Evolutionary conservation across 2,329 filamentous ascomycete genomes (phyloP), one percentile per base, ranked within the genome.

Genomic region (Calonectria naviculata): DNA sequence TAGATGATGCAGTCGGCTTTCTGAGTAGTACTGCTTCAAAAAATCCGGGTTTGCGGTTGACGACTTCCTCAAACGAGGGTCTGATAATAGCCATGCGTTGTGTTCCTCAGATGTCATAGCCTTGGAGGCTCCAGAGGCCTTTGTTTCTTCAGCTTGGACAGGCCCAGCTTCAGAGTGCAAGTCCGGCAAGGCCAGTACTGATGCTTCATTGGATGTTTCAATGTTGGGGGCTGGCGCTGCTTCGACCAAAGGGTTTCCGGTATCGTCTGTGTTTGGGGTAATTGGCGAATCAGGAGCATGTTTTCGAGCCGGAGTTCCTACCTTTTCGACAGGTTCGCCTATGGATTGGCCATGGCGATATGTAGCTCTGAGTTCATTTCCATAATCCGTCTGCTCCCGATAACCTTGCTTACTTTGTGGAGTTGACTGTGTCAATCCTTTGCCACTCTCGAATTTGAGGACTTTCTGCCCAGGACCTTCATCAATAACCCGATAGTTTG

Each of bases 41-140:
- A 99, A 99, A 41, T 97, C 92, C 0, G 97, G 97, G 75, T 99
- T 97, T 10, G 95, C 94, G 1, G 95, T 95, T 1, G 95, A 97
- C 0, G 95, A 95, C 79, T 97, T 97, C 70, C 94, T 91, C 76
- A 98, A 91, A 38, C 92, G 92, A 3, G 97, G 95, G 78, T 98
- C 95, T 3, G 93, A 90, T 4, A 99, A 87, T 1, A 98, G 87
- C 70, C 93, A 86, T 12, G 94, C 93, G 79, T 98, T 99, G 82
- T 98, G 95, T 80, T 98, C 94, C 82, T 99, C 96, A 0, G 97
- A 94, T 0, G 95, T 98, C 85, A 97, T 83, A 0, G 93, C 95
- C 82, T 95, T 83, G 0, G 79, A 74, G 3, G 73, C 67, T 21
- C 76, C 73, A 1, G 67, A 31, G 1, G 41, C 21, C 29, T 72